These are phyloP conservation scores for Anthracocystis panici-leucophaei DNA, from an alignment of 1,284 basidiomycete species.

Conservation along the genomic window DNA sequence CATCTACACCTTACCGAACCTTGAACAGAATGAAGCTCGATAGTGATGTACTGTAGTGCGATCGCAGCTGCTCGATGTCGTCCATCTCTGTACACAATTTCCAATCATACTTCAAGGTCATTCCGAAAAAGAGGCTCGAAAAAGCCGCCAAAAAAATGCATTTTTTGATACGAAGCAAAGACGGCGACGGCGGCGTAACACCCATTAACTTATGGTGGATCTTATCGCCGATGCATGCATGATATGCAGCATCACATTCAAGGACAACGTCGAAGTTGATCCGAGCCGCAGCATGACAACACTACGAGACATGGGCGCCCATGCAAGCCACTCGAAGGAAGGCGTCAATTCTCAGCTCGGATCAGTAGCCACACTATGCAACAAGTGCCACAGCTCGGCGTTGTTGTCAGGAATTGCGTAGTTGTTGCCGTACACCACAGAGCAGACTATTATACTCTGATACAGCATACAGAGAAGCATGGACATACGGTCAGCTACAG, in stretches of 20 bases:
- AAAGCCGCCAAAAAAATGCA: background rate
- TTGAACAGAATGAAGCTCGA: too few relatives aligned
- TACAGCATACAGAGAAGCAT: background rate
- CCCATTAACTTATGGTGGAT: too few relatives aligned
- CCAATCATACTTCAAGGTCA: too few relatives aligned
- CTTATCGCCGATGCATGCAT: background rate
- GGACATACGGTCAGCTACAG: background rate
- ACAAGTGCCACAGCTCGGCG: background rate
- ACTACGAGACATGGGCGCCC: background rate
- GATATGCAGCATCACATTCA: background rate
- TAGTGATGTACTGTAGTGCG: too few relatives aligned
- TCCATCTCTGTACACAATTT: background rate
- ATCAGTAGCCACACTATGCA: background rate
- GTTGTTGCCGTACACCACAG: background rate
- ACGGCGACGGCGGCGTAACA: background rate
- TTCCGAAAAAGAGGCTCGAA: background rate
- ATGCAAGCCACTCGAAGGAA: background rate
- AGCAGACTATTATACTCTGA: too few relatives aligned
- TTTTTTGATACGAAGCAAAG: background rate
- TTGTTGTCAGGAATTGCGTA: background rate
- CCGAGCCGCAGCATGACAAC: too few relatives aligned
- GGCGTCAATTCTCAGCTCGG: slow-evolving; percentile 1
- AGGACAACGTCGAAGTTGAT: background rate
- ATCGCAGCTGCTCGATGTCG: too few relatives aligned
- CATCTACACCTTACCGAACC: too few relatives aligned